These are phyloP conservation scores for Spergularia azorica DNA, from an alignment of 179 eudicot species.

Conservation along the genomic window DNA sequence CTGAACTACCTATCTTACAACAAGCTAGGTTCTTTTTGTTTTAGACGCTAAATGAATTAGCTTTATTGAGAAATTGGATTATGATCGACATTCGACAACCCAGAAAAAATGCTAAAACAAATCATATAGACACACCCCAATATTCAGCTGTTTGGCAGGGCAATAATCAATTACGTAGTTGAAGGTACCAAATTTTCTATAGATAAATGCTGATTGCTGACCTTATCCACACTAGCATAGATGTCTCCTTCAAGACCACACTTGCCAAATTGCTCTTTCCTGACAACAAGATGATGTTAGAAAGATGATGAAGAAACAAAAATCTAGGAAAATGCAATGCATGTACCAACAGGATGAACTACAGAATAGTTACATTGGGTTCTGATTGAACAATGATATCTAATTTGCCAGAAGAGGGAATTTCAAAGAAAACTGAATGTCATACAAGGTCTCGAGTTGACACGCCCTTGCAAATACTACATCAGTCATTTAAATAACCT, in stretches of 20 bases:
- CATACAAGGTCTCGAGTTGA: not conserved
- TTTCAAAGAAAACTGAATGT: not conserved
- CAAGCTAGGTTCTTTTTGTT: not conserved
- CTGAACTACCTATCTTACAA: not conserved
- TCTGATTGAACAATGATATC: not conserved
- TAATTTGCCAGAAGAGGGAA: not conserved
- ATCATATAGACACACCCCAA: not conserved
- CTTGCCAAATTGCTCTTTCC: slow-evolving; percentile 73
- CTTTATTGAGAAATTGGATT: not conserved
- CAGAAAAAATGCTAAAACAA: not conserved
- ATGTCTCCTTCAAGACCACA: slow-evolving; percentile 80
- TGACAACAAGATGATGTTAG: slow-evolving; percentile 33
- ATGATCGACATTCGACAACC: not conserved
- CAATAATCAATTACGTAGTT: not conserved
- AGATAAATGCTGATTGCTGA: slow-evolving; percentile 26
- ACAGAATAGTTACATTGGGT: not conserved
- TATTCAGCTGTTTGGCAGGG: not conserved
- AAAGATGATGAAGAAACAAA: not conserved
- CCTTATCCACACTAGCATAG: slow-evolving; percentile 83
- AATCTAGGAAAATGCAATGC: not conserved
- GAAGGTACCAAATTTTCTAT: not conserved
- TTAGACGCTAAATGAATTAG: not conserved
- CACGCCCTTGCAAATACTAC: not conserved
- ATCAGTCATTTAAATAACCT: not conserved
- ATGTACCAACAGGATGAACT: not conserved